phyloP scores from a whole-genome alignment of 129 eudicot genomes.

The Arctium minus region DNA sequence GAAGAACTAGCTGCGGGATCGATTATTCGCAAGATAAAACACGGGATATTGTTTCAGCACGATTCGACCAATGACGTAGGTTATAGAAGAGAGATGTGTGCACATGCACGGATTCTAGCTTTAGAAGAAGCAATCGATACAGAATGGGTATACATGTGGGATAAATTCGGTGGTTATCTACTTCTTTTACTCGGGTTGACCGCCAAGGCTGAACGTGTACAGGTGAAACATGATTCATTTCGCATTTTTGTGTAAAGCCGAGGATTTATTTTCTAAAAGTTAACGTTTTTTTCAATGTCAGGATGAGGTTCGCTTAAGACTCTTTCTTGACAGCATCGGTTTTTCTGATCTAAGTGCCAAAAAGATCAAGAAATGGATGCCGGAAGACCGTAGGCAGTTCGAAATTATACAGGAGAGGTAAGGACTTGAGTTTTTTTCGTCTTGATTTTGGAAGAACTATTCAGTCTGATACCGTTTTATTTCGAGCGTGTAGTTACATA shows the following conservation, averaged over 20 bases:
- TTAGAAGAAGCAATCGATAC: constrained; percentile 99
- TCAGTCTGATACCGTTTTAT: background rate
- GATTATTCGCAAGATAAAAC: constrained; percentile 49
- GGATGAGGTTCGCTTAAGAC: constrained; percentile 97
- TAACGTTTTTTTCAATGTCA: constrained; percentile 26
- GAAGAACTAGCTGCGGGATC: constrained; percentile 96
- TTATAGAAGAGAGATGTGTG: constrained; percentile 86
- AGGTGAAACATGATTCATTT: constrained; percentile 46
- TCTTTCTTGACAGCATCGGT: constrained; percentile 97
- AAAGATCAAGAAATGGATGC: constrained; percentile 96
- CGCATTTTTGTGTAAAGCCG: background rate
- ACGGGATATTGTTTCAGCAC: constrained; percentile 49
- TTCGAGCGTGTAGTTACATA: constrained; percentile 53
- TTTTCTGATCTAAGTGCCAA: constrained; percentile 93
- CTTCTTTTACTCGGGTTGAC: constrained; percentile 96
- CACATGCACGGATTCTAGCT: constrained; percentile 97
- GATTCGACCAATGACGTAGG: constrained; percentile 72
- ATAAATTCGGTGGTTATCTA: constrained; percentile 95
- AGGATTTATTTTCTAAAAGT: background rate
- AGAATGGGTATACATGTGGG: constrained; percentile 99
- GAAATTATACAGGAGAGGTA: constrained; percentile 98
- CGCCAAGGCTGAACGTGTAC: constrained; percentile 98
- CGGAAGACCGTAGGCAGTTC: constrained; percentile 96
- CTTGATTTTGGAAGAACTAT: background rate
- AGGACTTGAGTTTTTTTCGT: background rate